Evolutionary conservation across 1,284 basidiomycete species (phyloP), one percentile per base, ranked within the genome.

Genomic region (Cryptococcus maquisensis): DNA sequence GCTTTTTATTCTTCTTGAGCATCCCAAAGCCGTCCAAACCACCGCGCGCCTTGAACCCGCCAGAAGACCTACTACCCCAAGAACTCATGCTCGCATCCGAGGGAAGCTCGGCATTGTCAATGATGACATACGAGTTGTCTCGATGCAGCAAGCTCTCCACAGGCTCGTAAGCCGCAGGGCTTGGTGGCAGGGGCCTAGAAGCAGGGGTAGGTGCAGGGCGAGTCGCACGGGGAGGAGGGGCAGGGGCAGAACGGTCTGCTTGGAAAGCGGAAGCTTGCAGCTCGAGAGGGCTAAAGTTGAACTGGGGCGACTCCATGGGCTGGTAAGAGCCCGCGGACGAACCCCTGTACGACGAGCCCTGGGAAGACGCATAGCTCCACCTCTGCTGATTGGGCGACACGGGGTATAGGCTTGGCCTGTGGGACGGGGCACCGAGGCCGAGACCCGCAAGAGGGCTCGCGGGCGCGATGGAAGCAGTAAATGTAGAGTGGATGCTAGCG

Each of bases 61-160:
- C 57, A 26, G 57, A 61, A 15, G 62, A 61, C 42, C 67, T 69
- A 46, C 63, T 68, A 13, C 61, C 62, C 65, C 67, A 72, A 6
- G 61, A 63, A 20, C 48, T 56, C 13, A 60, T 54, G 16, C 56
- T 60, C 20, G 51, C 37, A 47, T 65, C 64, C 12, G 52, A 56
- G 15, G 64, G 60, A 47, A 61, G 58, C 42, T 68, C 67, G 37
- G 65, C 55, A 43, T 52, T 52, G 47, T 73, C 71, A 54, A 76
- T 66, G 39, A 75, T 55, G 35, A 74, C 68, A 54, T 72, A 76
- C 13, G 70, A 72, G 40, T 61, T 66, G 51, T 76, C 74, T 44
- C 74, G 61, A 4, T 59, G 64, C n/a, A 74, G 55, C 1, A 54
- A 40, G 3, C 66, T 65, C 46, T 66, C 67, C 52, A 58, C 47